phyloP scores from a whole-genome alignment of 352 stramenopile genomes.

The Pythium chondricola region DNA sequence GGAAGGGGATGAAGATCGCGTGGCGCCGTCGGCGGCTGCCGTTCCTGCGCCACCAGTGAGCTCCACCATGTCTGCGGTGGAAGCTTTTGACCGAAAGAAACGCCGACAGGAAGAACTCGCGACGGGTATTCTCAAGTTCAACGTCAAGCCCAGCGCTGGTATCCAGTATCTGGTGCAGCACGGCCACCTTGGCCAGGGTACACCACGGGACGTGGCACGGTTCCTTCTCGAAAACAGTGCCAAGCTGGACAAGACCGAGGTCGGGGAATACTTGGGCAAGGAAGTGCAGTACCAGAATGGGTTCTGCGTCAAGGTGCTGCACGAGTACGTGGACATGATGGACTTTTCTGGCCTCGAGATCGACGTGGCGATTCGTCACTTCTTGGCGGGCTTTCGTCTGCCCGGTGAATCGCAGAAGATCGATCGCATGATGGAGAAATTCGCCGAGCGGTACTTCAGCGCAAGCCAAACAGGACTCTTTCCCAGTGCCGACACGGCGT shows the following conservation, averaged over 20 bases:
- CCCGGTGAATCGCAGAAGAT: conserved; percentile 99
- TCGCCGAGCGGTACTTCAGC: conserved; percentile 91
- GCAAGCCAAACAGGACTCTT: conserved; percentile 81
- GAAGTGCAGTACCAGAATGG: conserved; percentile 94
- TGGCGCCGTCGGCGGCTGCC: conserved; percentile 10
- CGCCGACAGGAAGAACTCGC: conserved; percentile 95
- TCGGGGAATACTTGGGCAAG: conserved; percentile 97
- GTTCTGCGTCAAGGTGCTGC: conserved; percentile 90
- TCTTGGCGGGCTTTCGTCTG: conserved; percentile 97
- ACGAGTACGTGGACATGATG: conserved; percentile 96
- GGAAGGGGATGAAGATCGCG: conserved; percentile 37
- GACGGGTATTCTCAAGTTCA: conserved; percentile 97
- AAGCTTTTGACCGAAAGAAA: conserved; percentile 97
- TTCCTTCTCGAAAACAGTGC: conserved; percentile 92
- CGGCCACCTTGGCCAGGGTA: conserved; percentile 89
- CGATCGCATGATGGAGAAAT: conserved; percentile 99
- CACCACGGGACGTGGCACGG: conserved; percentile 89
- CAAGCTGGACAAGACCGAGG: conserved; percentile 94
- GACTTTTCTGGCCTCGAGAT: conserved; percentile 95
- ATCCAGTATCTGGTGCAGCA: conserved; percentile 89
- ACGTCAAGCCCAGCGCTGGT: conserved; percentile 91
- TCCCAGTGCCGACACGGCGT: conserved; percentile 94
- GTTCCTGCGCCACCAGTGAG: conserved; percentile 15
- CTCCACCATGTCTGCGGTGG: conserved; percentile 76
- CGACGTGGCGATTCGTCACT: conserved; percentile 96